phyloP scores from a whole-genome alignment of 257 asterid species.

The Solanum phureja region DNA sequence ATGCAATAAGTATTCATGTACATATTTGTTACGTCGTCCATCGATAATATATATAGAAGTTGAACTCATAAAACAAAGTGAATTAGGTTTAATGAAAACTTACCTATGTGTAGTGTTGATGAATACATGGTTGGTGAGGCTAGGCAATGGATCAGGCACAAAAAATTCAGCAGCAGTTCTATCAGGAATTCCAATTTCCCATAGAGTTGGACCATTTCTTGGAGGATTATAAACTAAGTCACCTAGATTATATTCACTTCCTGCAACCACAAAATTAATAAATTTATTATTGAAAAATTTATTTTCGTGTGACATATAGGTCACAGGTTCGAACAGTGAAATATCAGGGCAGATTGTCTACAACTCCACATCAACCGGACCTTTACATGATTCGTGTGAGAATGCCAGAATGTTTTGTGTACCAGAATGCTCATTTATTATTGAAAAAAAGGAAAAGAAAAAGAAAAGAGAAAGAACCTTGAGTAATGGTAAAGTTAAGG shows the following conservation, averaged over 20 bases:
- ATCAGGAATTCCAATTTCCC: conserved; percentile 78
- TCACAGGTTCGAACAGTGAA: neutral
- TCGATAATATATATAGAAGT: neutral
- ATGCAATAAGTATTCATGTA: neutral
- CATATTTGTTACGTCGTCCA: neutral
- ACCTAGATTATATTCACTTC: conserved; percentile 9
- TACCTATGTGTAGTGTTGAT: neutral
- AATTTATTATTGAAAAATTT: neutral
- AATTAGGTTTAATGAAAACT: neutral
- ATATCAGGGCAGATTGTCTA: neutral
- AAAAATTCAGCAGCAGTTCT: conserved; percentile 56
- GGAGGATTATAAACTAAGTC: conserved; percentile 38
- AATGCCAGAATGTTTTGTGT: neutral
- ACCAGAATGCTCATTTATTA: neutral
- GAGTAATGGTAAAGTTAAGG: neutral
- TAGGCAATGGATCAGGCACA: conserved; percentile 32
- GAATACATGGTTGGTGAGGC: conserved; percentile 17
- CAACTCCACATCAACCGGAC: neutral
- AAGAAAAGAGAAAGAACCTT: neutral
- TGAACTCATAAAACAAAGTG: neutral
- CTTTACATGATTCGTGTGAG: neutral
- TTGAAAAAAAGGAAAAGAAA: neutral
- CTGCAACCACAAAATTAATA: neutral
- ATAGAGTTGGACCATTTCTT: conserved; percentile 46
- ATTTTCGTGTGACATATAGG: neutral